Base-by-base conservation (phyloP, 495 filamentous ascomycete species). In the Articulospora tetracladia region DNA sequence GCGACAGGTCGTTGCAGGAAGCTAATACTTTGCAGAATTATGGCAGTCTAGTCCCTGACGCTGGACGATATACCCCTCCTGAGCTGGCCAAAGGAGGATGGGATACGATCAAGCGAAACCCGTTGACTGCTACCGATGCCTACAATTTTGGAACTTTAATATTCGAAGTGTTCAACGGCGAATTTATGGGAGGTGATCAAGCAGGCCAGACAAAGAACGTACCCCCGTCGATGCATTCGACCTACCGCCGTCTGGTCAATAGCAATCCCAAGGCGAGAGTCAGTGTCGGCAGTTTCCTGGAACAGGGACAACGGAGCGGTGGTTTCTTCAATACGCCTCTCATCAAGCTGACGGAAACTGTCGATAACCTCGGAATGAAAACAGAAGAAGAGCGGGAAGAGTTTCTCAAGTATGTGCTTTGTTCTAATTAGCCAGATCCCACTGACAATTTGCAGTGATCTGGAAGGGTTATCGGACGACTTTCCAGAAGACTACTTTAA, bases 401-500 rank as follows among this genome's bases (percentile, higher is more conserved):
- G 30, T 96, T 98, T 60, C 77, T 98, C 4, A 86, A 86, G 89
- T 92, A 68, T 61, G 86, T 69, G 72, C 8, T 44, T 3, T 19
- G 8, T 7, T 8, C 4, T 19, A 8, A 44, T 19, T 7, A 20
- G 1, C 3, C 22, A 3, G 0, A 13, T 25, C 44, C 13, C 7
- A 26, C 24, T 55, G 30, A 59, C 39, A 49, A n/a, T 6, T 25
- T 48, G 20, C 50, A 94, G 89, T 68, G 88, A 95, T 70, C 81
- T 98, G 3, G 91, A 96, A 65, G 79, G 88, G 51, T 82, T 95
- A 4, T 87, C 90, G 0, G 91, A 96, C 61, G 92, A 97, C 70
- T 97, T 98, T 63, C 94, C 94, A 0, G 94, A 97, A 66, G 93
- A 97, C 56, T 98, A 94, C 70, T 94, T 97, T 77, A 96, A 93